Base-by-base conservation (phyloP, 306 rosid species). In the Quercus gilva region DNA sequence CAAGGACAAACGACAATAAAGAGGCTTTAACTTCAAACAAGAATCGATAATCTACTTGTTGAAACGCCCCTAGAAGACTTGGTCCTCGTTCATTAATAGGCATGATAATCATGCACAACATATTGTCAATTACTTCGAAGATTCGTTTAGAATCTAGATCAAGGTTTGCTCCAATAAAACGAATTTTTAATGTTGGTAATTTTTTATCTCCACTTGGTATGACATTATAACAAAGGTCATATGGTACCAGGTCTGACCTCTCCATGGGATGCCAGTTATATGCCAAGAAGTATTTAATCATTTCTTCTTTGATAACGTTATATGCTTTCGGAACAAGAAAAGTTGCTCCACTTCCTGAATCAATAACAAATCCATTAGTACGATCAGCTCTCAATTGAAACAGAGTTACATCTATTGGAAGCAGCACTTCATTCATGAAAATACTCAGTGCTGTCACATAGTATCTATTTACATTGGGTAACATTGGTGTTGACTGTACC, bases 31-130 rank as follows among this genome's bases (percentile, higher is more conserved):
- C 64, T 55, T 73, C 51, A 18, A 52, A 53, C 64, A 52, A 49
- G 28, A 73, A 73, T 5, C 65, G 65, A 74, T 74, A 59, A 55
- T 74, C 43, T 41, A 55, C 78, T 21, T 75, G 70, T 51, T 59
- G 78, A 59, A 33, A 57, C 1, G 78, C 35, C 13, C 71, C 71
- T 0, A 59, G 25, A 17, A 75, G 43, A 21, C 49, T 75, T 6
- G 14, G 53, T 74, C 69, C 78, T 25, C 0, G n/a, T 33, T 12
- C 29, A 7, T 10, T 21, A n/a, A 19, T 20, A 31, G 77, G 69
- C 14, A 74, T 1, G n/a, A 74, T 74, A n/a, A 52, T 31, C 69
- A n/a, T 18, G 78, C 31, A 74, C 31, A 33, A 5, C 57, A 3
- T 8, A 29, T 4, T 2, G 31, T 53, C 13, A 20, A 12, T 0